Evolutionary conservation across 2,329 filamentous ascomycete species (phyloP).

Genomic region (Calonectria honghensis): DNA sequence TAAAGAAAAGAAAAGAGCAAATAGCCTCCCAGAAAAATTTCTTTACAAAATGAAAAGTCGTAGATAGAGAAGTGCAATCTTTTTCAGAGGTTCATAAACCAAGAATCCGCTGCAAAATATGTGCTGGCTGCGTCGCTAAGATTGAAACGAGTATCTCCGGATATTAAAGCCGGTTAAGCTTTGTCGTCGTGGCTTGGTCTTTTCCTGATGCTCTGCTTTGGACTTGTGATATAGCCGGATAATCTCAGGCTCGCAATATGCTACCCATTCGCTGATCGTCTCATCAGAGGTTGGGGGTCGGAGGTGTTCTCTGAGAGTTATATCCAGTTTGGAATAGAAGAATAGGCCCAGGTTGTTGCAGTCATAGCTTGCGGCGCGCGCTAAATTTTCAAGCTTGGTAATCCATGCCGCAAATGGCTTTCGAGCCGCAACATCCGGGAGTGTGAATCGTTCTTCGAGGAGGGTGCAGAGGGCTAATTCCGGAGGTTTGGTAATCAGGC

Average conservation of each 20-base stretch:
- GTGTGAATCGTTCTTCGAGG: conserved; percentile 2
- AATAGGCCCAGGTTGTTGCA: conserved; percentile 2
- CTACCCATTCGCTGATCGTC: conserved; percentile 4
- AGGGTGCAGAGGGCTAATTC: conserved; percentile 9
- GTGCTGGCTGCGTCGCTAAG: not conserved
- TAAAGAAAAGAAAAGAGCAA: not conserved
- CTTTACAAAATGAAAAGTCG: not conserved
- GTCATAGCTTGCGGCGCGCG: conserved; percentile 15
- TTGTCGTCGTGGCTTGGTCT: not conserved
- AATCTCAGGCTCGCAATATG: conserved; percentile 10
- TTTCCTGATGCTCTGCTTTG: not conserved
- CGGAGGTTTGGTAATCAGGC: not conserved
- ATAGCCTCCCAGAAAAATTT: not conserved
- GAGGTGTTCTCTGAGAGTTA: not conserved
- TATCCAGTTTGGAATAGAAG: conserved; percentile 9
- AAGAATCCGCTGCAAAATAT: not conserved
- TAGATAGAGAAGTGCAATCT: not conserved
- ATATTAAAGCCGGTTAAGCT: not conserved
- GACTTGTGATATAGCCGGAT: conserved; percentile 4
- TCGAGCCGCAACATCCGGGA: not conserved
- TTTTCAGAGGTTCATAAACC: not conserved
- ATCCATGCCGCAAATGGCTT: conserved; percentile 8
- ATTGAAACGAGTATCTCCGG: conserved; percentile 11
- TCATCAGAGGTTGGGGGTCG: conserved; percentile 2
- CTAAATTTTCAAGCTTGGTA: not conserved